Conservation (phyloP, 2,329 filamentous ascomycete species). For the Penicillium sp. region DNA sequence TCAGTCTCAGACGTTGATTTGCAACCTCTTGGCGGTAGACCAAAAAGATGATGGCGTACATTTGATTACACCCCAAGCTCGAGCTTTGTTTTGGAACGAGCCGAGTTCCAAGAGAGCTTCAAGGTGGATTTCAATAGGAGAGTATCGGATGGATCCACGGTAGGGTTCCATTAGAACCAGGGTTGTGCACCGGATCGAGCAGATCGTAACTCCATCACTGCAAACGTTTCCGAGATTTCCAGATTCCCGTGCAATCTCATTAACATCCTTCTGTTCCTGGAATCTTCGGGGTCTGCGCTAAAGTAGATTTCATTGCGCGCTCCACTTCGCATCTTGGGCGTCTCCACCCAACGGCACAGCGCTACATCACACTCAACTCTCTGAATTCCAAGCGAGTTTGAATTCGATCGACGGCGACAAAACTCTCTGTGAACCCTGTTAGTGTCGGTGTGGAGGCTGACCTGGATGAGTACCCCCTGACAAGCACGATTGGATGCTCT, state of each 20-base stretch:
- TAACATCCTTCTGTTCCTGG: not conserved
- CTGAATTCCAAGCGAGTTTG: not conserved
- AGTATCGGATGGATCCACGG: conserved; percentile 5
- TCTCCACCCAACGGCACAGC: conserved; percentile 8
- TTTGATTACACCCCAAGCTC: not conserved
- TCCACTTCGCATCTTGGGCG: not conserved
- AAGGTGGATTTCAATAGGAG: not conserved
- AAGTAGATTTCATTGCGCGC: not conserved
- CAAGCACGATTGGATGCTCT: conserved; percentile 9
- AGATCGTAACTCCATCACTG: conserved; percentile 7
- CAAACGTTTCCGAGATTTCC: conserved; percentile 2
- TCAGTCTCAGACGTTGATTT: not conserved
- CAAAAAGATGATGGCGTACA: not conserved
- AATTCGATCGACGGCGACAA: not conserved
- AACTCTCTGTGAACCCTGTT: not conserved
- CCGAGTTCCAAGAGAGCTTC: not conserved
- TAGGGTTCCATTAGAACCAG: conserved; percentile 2
- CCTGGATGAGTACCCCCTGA: not conserved
- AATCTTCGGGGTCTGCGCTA: not conserved
- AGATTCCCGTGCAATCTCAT: not conserved
- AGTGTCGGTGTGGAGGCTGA: conserved; percentile 9
- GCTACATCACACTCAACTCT: not conserved
- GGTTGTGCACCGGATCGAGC: conserved; percentile 7
- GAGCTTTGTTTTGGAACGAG: not conserved
- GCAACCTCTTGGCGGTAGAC: not conserved